Evolutionary conservation across 805 yeast species (phyloP), one percentile per base, ranked within the genome.

Genomic region (Metschnikowia lochheadii): DNA sequence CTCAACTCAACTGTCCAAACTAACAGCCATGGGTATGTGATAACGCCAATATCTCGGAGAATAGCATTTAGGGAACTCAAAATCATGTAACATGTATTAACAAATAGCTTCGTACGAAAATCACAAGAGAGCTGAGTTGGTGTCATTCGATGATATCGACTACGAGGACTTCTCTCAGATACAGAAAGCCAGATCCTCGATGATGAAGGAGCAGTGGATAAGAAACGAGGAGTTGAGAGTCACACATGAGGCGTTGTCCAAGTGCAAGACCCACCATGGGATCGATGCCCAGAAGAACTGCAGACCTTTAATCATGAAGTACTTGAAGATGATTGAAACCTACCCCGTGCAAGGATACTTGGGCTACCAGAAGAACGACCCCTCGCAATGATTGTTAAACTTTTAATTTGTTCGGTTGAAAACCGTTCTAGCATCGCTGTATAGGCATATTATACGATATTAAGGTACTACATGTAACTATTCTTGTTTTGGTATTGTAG

Each of bases 321-420:
- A 88, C 67, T 71, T 88, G 74, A 87, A 84, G 60, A 76, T 88
- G 87, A 74, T 87, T 50, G 91, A 89, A 50, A 69, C 77, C 46
- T 79, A 85, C 58, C 79, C 82, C 58, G 77, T 85, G 53, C 78
- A 81, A 58, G 96, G 96, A 40, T 87, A 78, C 70, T 72, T 83
- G 63, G 92, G 89, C n/a, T 87, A 87, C 73, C 95, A 88, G 73
- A 85, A 88, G 79, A 87, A 87, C 70, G 96, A 87, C 64, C 94
- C 92, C 41, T 75, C 87, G 35, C 85, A 87, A 72, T 85, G 33
- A 33, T 42, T 33, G 45, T 32, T 20, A 34, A 32, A 18, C 31
- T 14, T 32, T 33, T 42, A 42, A 42, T 42, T 42, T 33, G 38
- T 42, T 42, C 45, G 45, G 45, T 42, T 42, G 36, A 33, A 42